A percentile compares a stretch with the other conserved stretches of the same genome.
Evolutionary conservation across 306 rosid genomes (phyloP).

Genomic region (Lathyrus tuberosus): DNA sequence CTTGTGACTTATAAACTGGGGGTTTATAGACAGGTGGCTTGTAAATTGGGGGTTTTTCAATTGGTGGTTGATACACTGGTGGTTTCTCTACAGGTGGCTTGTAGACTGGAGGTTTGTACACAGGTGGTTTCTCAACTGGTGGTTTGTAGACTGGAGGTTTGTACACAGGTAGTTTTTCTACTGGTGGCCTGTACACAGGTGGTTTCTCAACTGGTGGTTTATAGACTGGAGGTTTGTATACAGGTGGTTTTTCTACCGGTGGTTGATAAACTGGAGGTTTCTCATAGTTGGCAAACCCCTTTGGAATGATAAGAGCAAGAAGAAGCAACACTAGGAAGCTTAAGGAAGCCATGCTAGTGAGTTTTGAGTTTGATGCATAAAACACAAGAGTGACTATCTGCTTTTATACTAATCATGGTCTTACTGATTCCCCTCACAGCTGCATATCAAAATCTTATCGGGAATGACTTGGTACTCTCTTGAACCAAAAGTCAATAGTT

Average conservation of each 20-base stretch:
- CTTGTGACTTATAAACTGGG: background rate
- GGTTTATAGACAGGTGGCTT: background rate
- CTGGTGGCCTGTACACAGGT: background rate
- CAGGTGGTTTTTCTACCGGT: background rate
- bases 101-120: background rate
- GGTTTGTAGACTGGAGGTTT: background rate
- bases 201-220: background rate
- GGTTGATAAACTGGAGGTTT: background rate
- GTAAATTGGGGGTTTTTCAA: background rate
- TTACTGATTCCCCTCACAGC: background rate
- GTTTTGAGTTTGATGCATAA: background rate
- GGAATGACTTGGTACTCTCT: background rate
- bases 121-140: background rate
- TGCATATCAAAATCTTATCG: background rate
- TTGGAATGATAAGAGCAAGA: constrained; percentile 30
- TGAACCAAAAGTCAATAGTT: background rate
- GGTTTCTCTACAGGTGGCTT: background rate
- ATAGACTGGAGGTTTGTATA: background rate
- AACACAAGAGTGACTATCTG: background rate
- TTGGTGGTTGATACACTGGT: background rate
- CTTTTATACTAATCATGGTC: constrained; percentile 12
- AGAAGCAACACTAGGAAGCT: constrained; percentile 11
- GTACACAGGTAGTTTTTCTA: background rate
- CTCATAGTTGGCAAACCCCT: constrained; percentile 28
- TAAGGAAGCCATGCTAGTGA: constrained; percentile 26